These are phyloP conservation scores for Pyrus betulifolia DNA, from an alignment of 306 rosid species.

Conservation along the genomic window DNA sequence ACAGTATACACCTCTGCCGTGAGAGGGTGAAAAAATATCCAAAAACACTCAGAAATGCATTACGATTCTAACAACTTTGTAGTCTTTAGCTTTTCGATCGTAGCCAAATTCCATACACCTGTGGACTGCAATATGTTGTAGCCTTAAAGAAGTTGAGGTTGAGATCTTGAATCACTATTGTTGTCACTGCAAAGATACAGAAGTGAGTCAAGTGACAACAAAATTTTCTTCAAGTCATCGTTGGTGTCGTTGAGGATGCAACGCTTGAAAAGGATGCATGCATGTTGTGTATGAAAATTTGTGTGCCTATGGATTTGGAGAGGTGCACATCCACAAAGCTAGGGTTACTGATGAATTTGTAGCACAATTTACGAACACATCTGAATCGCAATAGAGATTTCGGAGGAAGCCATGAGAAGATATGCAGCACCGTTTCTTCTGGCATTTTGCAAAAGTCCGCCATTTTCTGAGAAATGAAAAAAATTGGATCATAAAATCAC, in stretches of 20 bases:
- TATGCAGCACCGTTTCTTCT: background rate
- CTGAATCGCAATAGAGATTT: slow-evolving; percentile 2
- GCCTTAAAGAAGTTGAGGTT: background rate
- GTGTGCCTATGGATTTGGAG: background rate
- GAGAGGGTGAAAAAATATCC: background rate
- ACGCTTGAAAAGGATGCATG: background rate
- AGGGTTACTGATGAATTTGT: background rate
- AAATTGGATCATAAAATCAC: too few relatives aligned
- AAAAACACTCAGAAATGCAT: background rate
- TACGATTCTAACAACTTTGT: background rate
- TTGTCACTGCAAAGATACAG: background rate
- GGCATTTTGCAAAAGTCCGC: background rate
- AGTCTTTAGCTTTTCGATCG: background rate
- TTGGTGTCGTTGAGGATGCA: background rate
- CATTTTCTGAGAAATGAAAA: background rate
- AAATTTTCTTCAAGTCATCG: background rate
- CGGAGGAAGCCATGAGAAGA: background rate
- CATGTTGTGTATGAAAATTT: background rate
- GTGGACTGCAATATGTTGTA: background rate
- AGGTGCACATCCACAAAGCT: background rate
- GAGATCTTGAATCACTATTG: background rate
- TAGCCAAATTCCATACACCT: background rate
- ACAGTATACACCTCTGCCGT: background rate
- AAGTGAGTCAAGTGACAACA: background rate
- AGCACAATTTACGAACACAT: background rate